Conservation (phyloP, 2,329 filamentous ascomycete species). For the Stenocarpella maydis region DNA sequence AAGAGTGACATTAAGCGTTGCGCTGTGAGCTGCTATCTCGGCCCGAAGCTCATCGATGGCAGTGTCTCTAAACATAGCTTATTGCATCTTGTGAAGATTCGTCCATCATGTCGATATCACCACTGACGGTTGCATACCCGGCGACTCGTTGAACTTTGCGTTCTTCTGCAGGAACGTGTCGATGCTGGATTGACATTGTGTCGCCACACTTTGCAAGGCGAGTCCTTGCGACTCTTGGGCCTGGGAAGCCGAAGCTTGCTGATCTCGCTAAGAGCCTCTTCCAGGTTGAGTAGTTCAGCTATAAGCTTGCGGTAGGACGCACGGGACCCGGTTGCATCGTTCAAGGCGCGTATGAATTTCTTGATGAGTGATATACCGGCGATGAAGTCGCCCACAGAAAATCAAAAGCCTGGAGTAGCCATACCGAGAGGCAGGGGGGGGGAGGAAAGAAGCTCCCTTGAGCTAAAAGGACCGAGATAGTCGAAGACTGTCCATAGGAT, state of each 20-base stretch:
- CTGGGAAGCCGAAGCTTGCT: neutral
- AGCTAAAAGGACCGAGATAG: no score
- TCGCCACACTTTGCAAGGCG: neutral
- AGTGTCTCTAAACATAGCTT: constrained; percentile 13
- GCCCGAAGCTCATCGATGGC: constrained; percentile 2
- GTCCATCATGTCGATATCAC: neutral
- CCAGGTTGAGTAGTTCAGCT: neutral
- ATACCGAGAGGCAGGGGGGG: neutral
- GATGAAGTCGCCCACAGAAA: constrained; percentile 17
- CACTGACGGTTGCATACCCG: neutral
- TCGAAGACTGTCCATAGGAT: no score
- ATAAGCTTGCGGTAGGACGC: constrained; percentile 17
- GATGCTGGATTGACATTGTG: constrained; percentile 17
- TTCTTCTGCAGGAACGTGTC: constrained; percentile 1
- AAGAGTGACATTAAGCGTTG: constrained; percentile 7
- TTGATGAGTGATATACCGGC: neutral
- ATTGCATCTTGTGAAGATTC: constrained; percentile 21
- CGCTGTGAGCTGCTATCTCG: constrained; percentile 6
- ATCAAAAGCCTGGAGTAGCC: constrained; percentile 15
- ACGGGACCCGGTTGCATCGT: constrained; percentile 13
- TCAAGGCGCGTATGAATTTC: neutral
- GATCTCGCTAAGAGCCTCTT: neutral
- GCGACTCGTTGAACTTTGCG: neutral
- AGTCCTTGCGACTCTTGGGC: neutral
- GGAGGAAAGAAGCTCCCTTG: neutral